These are phyloP conservation scores for Psidium guajava DNA, from an alignment of 345 rosid genomes.

Conservation along the genomic window DNA sequence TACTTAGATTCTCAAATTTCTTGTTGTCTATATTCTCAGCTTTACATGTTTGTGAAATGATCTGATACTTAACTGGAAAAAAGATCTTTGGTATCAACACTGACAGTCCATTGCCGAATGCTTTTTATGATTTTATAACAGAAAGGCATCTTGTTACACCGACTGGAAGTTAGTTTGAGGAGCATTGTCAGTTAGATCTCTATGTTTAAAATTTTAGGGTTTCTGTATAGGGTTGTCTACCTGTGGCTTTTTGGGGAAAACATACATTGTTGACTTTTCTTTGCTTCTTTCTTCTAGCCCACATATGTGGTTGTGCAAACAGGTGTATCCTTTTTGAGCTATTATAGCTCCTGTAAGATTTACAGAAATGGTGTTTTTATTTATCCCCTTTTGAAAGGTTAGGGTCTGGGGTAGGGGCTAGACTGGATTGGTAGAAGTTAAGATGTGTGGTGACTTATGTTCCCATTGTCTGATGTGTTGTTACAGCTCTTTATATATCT, in stretches of 20 bases:
- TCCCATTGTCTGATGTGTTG: background rate
- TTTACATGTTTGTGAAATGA: background rate
- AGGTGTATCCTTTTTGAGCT: background rate
- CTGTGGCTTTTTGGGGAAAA: background rate
- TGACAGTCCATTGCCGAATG: background rate
- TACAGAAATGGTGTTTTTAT: background rate
- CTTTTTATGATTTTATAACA: background rate
- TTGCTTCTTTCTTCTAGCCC: background rate
- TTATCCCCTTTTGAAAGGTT: background rate
- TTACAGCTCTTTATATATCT: background rate
- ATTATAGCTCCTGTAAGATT: background rate
- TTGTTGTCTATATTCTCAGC: background rate
- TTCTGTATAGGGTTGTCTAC: background rate
- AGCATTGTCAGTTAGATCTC: background rate
- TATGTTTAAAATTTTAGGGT: background rate
- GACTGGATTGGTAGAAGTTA: background rate
- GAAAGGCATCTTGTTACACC: background rate
- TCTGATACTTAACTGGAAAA: background rate
- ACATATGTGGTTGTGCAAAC: background rate
- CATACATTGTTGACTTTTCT: background rate
- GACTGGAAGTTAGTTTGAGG: background rate
- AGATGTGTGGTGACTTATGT: background rate
- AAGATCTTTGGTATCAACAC: background rate
- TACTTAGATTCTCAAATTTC: background rate
- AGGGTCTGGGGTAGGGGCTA: background rate